A percentile compares a stretch with the other conserved stretches of the same genome.
These are phyloP conservation scores for Dictyostelium purpureum DNA, from an alignment of 78 protist genomes.

Conservation along the genomic window DNA sequence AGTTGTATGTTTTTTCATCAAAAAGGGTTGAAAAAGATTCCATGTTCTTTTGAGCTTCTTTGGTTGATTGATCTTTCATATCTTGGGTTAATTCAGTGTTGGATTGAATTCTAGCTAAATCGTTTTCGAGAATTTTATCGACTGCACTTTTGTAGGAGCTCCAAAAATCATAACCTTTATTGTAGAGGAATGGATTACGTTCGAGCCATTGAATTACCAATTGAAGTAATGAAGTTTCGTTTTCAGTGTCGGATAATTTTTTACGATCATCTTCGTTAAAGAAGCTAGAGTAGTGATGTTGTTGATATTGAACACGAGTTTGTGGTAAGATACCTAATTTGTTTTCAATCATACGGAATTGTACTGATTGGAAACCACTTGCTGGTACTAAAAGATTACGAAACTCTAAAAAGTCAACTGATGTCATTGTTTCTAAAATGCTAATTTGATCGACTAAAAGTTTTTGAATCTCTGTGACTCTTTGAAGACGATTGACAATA, in stretches of 20 bases:
- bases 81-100: slow-evolving; percentile 29
- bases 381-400: slow-evolving; percentile 84
- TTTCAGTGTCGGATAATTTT: slow-evolving; percentile 20
- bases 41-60: slow-evolving; percentile 49
- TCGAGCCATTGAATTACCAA: slow-evolving; percentile 86
- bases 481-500: slow-evolving; percentile 67
- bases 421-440: slow-evolving; percentile 87
- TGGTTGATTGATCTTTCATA: slow-evolving; percentile 32
- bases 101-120: slow-evolving; percentile 11
- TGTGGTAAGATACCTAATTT: slow-evolving; percentile 64
- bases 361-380: slow-evolving; percentile 84
- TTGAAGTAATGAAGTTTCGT: slow-evolving; percentile 37
- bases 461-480: slow-evolving; percentile 73
- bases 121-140: slow-evolving; percentile 49
- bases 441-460: slow-evolving; percentile 79
- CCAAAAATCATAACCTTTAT: slow-evolving; percentile 73
- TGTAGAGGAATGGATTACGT: slow-evolving; percentile 81
- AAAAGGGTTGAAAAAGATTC: slow-evolving; percentile 67
- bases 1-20: slow-evolving; percentile 49
- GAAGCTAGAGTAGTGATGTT: slow-evolving; percentile 51
- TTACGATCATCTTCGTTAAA: slow-evolving; percentile 45
- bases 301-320: slow-evolving; percentile 75
- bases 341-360: slow-evolving; percentile 86
- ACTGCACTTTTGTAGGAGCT: slow-evolving; percentile 44
- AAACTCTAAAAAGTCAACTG: slow-evolving; percentile 83